Evolutionary conservation across 164 flowering plant genomes (phyloP), one percentile per base, ranked within the genome.

Genomic region (Cinnamomum micranthum): DNA sequence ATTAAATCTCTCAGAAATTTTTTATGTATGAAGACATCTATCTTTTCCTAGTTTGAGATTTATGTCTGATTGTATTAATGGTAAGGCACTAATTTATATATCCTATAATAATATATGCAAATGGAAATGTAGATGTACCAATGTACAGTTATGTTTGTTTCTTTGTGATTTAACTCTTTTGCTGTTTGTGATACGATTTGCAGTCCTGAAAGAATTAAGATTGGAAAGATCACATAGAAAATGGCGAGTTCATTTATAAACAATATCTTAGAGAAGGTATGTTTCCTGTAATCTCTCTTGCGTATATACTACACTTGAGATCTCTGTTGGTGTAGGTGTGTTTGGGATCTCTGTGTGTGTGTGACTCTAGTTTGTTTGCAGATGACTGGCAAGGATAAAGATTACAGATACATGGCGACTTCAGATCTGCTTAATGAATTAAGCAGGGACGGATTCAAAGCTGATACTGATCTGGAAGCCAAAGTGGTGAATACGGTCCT

Each of bases 321-420:
- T 71, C 71, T 50, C 27, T 13, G 13, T 25, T 23, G 4, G 23
- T 59, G 6, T 14, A 20, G 23, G 23, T 60, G 23, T 60, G n/a
- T 20, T 60, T 60, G 11, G 11, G n/a, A 23, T 23, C 11, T 20
- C 9, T 19, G 24, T 60, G 64, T 60, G 23, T 60, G 63, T 59
- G 22, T 59, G 4, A 27, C 31, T 50, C 69, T 71, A 24, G 0
- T 75, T 69, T 73, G 27, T 74, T 73, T 80, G 68, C 86, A 96
- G 99, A 96, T 96, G 94, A 94, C 97, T 0, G 99, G 97, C 33
- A 96, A 96, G 82, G 99, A 96, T 83, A 96, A 96, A 82, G 99
- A 96, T 84, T 96, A 86, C 79, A 86, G 99, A 80, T 96, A 96
- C 60, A 96, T 96, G 99, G 99, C 99, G 24, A 96, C 99, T 70